A percentile compares a stretch with the other conserved stretches of the same genome.
phyloP scores from a whole-genome alignment of 2,329 filamentous ascomycete species.

The Venturia oleaginea region DNA sequence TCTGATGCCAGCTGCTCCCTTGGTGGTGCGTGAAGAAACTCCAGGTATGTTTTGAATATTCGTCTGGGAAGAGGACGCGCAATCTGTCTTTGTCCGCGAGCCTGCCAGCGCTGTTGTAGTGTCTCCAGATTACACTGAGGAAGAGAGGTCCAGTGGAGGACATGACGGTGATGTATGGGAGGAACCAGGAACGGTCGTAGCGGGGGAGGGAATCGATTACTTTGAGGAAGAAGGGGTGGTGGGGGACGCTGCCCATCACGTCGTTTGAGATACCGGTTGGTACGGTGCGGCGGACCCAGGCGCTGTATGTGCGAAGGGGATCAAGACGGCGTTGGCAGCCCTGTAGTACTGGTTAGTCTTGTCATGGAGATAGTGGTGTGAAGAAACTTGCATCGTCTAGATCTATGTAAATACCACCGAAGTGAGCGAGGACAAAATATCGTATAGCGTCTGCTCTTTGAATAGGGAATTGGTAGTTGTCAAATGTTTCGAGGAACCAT shows the following conservation, averaged over 20 bases:
- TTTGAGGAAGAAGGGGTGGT: conserved; percentile 65
- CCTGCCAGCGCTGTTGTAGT: conserved; percentile 52
- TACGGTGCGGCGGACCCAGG: conserved; percentile 60
- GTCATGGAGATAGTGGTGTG: neutral
- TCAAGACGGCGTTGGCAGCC: conserved; percentile 61
- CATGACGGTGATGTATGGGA: conserved; percentile 73
- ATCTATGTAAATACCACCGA: conserved; percentile 74
- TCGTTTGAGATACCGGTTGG: conserved; percentile 78
- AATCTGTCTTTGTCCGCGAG: conserved; percentile 45
- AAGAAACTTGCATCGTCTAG: conserved; percentile 53
- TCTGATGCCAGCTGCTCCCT: conserved; percentile 57
- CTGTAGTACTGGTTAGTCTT: conserved; percentile 26
- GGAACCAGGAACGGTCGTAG: conserved; percentile 60
- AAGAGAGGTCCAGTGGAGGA: conserved; percentile 68
- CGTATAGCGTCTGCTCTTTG: conserved; percentile 70
- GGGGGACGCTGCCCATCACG: conserved; percentile 63
- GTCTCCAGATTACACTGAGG: conserved; percentile 65
- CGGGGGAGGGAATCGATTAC: conserved; percentile 59
- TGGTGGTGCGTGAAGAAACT: conserved; percentile 62
- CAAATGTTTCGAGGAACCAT: conserved; percentile 68
- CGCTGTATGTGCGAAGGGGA: conserved; percentile 58
- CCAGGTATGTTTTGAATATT: conserved; percentile 60
- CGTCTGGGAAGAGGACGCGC: conserved; percentile 58
- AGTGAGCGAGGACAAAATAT: conserved; percentile 70
- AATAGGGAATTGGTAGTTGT: conserved; percentile 64